phyloP scores from a whole-genome alignment of 2,329 filamentous ascomycete genomes.

The Xylariaceae sp. region DNA sequence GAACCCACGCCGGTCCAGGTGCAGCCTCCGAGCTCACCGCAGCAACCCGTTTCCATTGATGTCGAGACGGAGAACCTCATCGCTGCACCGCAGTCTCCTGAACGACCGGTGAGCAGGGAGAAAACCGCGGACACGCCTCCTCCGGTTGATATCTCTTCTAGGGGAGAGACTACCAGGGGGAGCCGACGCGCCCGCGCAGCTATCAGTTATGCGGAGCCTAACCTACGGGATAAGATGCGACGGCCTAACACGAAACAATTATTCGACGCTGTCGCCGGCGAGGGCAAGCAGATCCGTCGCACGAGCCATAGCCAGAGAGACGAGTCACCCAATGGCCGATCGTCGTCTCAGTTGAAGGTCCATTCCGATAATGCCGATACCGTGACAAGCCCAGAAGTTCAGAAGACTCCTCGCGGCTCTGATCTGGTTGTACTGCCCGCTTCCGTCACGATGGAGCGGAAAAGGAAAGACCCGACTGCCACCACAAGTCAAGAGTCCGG shows the following conservation, averaged over 20 bases:
- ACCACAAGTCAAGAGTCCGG: conserved; percentile 17
- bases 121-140: conserved; percentile 52
- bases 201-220: conserved; percentile 79
- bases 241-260: conserved; percentile 66
- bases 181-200: conserved; percentile 62
- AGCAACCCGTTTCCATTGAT: conserved; percentile 23
- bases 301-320: conserved; percentile 36
- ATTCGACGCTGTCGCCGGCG: conserved; percentile 66
- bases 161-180: conserved; percentile 55
- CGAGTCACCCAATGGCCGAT: conserved; percentile 22
- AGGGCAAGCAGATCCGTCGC: conserved; percentile 48
- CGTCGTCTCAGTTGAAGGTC: conserved; percentile 8
- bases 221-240: conserved; percentile 76
- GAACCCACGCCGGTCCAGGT: conserved; percentile 31
- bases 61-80: conserved; percentile 34
- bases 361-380: conserved; percentile 22
- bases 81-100: conserved; percentile 46
- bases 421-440: conserved; percentile 30
- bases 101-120: conserved; percentile 35
- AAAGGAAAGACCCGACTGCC: conserved; percentile 37
- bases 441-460: conserved; percentile 36
- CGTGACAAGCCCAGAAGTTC: conserved; percentile 39
- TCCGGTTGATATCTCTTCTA: conserved; percentile 50
- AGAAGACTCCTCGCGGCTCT: conserved; percentile 32
- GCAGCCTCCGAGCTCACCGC: conserved; percentile 15